Base-by-base conservation (phyloP, 495 filamentous ascomycete species). In the Beverwykella pulmonaria region DNA sequence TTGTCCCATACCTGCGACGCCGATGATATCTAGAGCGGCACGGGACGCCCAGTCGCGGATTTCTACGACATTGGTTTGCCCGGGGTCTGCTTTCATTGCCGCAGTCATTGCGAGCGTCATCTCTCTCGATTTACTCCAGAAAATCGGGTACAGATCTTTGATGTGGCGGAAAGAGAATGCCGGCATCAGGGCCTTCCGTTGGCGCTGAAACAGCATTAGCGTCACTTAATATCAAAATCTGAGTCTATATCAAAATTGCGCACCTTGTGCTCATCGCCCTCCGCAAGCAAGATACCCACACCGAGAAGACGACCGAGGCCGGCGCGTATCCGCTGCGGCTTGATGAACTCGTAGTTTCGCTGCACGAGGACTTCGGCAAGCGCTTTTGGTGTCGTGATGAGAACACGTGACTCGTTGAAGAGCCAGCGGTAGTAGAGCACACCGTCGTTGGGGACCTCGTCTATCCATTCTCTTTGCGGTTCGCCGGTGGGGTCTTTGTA, bases 11-110 rank as follows among this genome's bases (percentile, higher is more conserved):
- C 92, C 92, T 0, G 91, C 88, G 5, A 87, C 75, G 8, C 93
- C 92, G 66, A 96, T 93, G 59, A 96, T 92, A 70, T 97, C 93
- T 10, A 97, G 86, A 0, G 92, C 92, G 0, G 86, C 85, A 19
- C 91, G 84, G 41, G 82, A 73, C 1, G 75, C 86, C 90, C 90
- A 94, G 14, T 79, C 75, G 41, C 82, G 78, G 23, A 90, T 84
- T 54, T 94, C 90, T n/a, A 93, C 73, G 17, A 76, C 77, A 15
- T 76, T 73, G 1, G 75, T 71, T 0, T 76, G 67, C n/a, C 79
- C 78, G 15, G 50, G 23, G 25, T 79, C 76, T 0, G 0, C 22
- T 50, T 82, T 79, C 23, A 81, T 74, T 14, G 74, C 63, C 3
- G 34, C 67, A 8, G 36, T 29, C 74, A 89, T 83, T 52, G 76